These are phyloP conservation scores for Hypoxylon intermedium DNA, from an alignment of 495 filamentous ascomycete genomes.

Conservation along the genomic window DNA sequence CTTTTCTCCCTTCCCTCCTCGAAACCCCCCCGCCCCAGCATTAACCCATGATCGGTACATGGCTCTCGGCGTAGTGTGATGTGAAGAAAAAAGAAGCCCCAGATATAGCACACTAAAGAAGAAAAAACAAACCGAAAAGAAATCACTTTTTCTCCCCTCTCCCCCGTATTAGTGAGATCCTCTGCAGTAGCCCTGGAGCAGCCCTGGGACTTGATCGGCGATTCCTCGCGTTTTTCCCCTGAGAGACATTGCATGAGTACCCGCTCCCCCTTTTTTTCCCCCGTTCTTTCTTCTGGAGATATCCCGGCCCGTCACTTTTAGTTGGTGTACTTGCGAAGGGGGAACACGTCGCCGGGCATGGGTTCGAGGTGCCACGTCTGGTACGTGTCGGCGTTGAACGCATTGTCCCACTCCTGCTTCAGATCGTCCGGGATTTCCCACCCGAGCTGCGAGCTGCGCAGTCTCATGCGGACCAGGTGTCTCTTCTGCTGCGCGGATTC, in stretches of 20 bases:
- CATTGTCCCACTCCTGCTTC: constrained; percentile 51
- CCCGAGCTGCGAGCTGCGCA: constrained; percentile 52
- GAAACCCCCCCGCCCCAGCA: neutral
- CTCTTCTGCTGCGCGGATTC: constrained; percentile 49
- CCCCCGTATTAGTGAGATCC: neutral
- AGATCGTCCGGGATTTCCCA: constrained; percentile 56
- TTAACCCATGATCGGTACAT: too few relatives aligned
- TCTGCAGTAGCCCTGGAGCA: too few relatives aligned
- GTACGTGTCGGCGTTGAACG: constrained; percentile 49
- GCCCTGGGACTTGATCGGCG: constrained; percentile 13
- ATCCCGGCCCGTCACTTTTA: constrained; percentile 33
- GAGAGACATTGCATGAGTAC: constrained; percentile 22
- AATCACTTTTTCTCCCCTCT: neutral
- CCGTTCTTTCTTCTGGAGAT: neutral
- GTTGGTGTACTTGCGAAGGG: constrained; percentile 57
- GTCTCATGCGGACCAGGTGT: constrained; percentile 60
- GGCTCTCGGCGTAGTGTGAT: neutral
- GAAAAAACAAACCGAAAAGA: neutral
- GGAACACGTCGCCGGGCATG: constrained; percentile 58
- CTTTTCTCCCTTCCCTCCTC: neutral
- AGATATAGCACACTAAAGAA: constrained; percentile 7
- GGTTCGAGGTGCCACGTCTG: constrained; percentile 60
- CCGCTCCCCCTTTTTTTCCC: too few relatives aligned
- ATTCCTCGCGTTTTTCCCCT: neutral
- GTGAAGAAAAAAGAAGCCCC: neutral